Conservation (phyloP, 2,329 filamentous ascomycete genomes). For the Hymenoscyphus fraxineus region DNA sequence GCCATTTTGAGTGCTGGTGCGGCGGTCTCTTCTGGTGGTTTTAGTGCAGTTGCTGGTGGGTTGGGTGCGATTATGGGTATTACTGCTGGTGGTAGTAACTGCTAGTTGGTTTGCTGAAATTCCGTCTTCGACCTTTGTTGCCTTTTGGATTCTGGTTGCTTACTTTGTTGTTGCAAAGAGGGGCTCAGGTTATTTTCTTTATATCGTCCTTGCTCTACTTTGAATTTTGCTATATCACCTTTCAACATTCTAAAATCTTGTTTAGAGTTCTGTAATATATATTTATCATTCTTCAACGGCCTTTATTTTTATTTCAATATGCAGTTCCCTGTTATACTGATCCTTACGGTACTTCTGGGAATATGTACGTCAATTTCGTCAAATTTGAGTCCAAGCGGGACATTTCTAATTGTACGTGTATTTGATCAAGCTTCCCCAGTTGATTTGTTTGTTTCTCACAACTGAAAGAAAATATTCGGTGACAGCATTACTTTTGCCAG, state of each 20-base stretch:
- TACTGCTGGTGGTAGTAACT: neutral
- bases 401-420: too few relatives aligned
- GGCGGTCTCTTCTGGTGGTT: too few relatives aligned
- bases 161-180: neutral
- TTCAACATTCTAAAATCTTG: neutral
- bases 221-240: neutral
- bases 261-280: neutral
- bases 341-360: neutral
- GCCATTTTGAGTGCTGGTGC: too few relatives aligned
- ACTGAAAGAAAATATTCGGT: too few relatives aligned
- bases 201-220: neutral
- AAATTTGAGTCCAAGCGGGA: too few relatives aligned
- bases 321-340: neutral
- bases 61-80: neutral
- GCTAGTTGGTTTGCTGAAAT: neutral
- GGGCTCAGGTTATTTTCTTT: neutral
- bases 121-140: neutral
- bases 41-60: too few relatives aligned
- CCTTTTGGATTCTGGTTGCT: neutral
- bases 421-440: too few relatives aligned
- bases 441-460: too few relatives aligned
- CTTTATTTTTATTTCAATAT: neutral
- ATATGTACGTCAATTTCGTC: too few relatives aligned
- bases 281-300: neutral
- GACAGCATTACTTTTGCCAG: too few relatives aligned